Percentiles rank a stretch among this genome's conserved stretches.
Conservation (phyloP, 192 early-diverging fungal genomes). For the Gonapodya sp. region DNA sequence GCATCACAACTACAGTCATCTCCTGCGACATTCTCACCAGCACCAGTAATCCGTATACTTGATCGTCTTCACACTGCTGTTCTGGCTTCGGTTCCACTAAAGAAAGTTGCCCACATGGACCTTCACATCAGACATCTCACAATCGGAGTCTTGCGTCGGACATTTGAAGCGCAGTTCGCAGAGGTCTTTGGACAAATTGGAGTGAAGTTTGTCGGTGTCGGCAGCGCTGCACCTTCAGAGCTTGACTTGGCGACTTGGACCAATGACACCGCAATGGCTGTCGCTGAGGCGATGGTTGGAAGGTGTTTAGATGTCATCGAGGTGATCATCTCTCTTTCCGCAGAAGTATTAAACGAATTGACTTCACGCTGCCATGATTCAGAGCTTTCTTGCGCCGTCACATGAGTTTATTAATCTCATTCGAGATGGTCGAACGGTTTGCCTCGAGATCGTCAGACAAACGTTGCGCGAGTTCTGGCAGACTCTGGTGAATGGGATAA, state of each 20-base stretch:
- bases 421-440: background rate
- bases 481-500: background rate
- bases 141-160: background rate
- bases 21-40: background rate
- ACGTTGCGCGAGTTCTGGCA: background rate
- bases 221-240: background rate
- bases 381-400: background rate
- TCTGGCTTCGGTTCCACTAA: background rate
- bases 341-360: background rate
- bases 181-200: background rate
- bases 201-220: background rate
- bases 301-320: background rate
- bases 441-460: background rate
- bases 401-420: background rate
- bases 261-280: background rate
- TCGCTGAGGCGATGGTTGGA: background rate
- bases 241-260: background rate
- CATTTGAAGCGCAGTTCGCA: background rate
- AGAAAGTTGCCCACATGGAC: background rate
- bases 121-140: background rate
- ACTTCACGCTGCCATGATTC: background rate
- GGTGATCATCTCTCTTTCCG: background rate
- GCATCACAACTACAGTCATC: background rate
- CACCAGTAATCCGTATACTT: background rate
- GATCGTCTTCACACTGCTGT: background rate